Evolutionary conservation across 2,329 filamentous ascomycete genomes (phyloP), one percentile per base, ranked within the genome.

Genomic region (Dothideomycetes sp.): DNA sequence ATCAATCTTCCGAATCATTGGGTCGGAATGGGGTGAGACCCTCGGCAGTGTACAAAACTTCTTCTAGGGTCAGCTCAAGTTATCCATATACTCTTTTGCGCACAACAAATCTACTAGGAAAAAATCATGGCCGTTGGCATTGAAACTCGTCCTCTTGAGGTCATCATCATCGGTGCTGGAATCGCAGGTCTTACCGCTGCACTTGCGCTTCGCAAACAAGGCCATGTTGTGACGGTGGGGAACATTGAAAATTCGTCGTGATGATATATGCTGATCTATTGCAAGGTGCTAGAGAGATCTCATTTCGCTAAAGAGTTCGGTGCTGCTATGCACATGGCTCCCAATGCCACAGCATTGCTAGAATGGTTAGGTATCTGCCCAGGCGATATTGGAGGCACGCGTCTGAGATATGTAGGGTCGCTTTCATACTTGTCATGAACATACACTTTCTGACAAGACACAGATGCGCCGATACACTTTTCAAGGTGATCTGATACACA

Each of bases 171-270:
- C 8, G 44, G 44, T 29, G 44, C 33, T 35, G 44, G 44, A 2
- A 39, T 46, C 8, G 44, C 44, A 24, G 44, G 44, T 3, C 25
- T 46, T 24, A 40, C 44, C 25, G 44, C 44, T 2, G 44, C 39
- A 4, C 32, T 41, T 5, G 44, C 41, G 8, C 25, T 46, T 5
- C 30, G 44, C 5, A 46, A 43, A 22, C 38, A 41, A 13, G 38
- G 38, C 17, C 38, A 41, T 41, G 23, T 29, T 10, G 38, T 41
- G 11, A 34, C 32, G 24, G 38, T 41, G 4, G 7, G 23, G 12
- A n/a, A n/a, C n/a, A 4, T 20, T 40, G 22, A 5, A 27, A 15
- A 7, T 5, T 12, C 3, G n/a, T 5, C 3, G 13, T 4, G 19
- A 4, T 17, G 4, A 32, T 24, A 24, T 24, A 7, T 11, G 15